Evolutionary conservation across 257 asterid genomes (phyloP), one percentile per base, ranked within the genome.

Genomic region (Solanum neorickii): DNA sequence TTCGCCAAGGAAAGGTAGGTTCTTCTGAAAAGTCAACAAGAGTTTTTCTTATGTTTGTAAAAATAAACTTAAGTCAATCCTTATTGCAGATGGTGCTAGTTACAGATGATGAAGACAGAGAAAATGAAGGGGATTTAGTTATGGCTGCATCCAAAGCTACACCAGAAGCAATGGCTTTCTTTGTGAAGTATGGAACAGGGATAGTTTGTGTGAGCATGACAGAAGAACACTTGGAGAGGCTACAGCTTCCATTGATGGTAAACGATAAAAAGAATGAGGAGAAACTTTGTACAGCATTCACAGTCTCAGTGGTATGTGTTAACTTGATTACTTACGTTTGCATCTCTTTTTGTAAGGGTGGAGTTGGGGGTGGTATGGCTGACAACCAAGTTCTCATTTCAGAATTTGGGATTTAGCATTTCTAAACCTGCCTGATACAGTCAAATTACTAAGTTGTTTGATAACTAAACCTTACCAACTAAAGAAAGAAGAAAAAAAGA

Each of bases 131-230:
- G 85, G 99, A 96, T 91, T 88, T 97, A 29, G 93, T 97, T 86
- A 96, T 97, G 98, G 99, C 99, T 83, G 99, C 98, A 47, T 93
- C 98, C 15, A 96, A 93, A 92, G 99, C 94, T 82, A 96, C 99
- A 23, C 93, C 98, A 5, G 99, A 95, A 91, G 98, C 98, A 29
- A 95, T 96, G 99, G 99, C 99, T 82, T 97, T 97, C 92, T 91
- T 97, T 88, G 99, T 97, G 91, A 97, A 93, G 92, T 96, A 97
- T 82, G 98, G 99, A 86, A 97, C 99, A 83, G 99, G 99, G 77
- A 97, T 97, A 66, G 99, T 97, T 75, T 97, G 99, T 87, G 99
- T 97, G 87, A 97, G 99, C 94, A 97, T 97, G 99, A 87, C 91
- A 87, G 98, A 92, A 83, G 98, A 95, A 89, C 98, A 95, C 83